Conservation (phyloP, 768 basidiomycete species). For the Lactarius akahatsu region DNA sequence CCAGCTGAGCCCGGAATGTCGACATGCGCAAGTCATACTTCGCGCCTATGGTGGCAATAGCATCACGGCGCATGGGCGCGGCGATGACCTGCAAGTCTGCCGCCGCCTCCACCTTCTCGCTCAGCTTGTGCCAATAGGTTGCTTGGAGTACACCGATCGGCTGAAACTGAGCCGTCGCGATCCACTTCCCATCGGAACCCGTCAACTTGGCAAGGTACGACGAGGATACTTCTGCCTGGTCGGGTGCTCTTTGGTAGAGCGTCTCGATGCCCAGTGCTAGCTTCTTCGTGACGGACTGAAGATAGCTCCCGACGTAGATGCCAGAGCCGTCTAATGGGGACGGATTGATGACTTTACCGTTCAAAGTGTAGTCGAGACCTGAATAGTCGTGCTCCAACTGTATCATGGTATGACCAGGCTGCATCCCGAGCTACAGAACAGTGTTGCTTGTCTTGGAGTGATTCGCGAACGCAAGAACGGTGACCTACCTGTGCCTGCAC, state of each 20-base stretch:
- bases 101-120: constrained; percentile 96
- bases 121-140: constrained; percentile 95
- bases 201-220: constrained; percentile 84
- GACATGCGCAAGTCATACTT: constrained; percentile 96
- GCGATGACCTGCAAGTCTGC: constrained; percentile 87
- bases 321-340: constrained; percentile 85
- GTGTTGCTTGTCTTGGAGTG: constrained; percentile 24
- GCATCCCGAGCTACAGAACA: constrained; percentile 61
- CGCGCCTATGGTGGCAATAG: constrained; percentile 89
- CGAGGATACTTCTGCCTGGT: constrained; percentile 64
- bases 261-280: constrained; percentile 86
- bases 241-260: constrained; percentile 77
- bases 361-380: constrained; percentile 83
- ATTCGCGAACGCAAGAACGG: constrained; percentile 12
- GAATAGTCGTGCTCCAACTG: constrained; percentile 93
- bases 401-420: constrained; percentile 83
- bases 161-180: constrained; percentile 89
- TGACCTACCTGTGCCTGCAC: constrained; percentile 76
- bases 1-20: constrained; percentile 92
- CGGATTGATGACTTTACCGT: constrained; percentile 88
- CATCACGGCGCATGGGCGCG: constrained; percentile 79
- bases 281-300: constrained; percentile 90
- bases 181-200: constrained; percentile 73
- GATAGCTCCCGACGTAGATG: constrained; percentile 86
- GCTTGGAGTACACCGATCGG: constrained; percentile 80